phyloP scores from a whole-genome alignment of 129 eudicot species.

The Smallanthus sonchifolius region DNA sequence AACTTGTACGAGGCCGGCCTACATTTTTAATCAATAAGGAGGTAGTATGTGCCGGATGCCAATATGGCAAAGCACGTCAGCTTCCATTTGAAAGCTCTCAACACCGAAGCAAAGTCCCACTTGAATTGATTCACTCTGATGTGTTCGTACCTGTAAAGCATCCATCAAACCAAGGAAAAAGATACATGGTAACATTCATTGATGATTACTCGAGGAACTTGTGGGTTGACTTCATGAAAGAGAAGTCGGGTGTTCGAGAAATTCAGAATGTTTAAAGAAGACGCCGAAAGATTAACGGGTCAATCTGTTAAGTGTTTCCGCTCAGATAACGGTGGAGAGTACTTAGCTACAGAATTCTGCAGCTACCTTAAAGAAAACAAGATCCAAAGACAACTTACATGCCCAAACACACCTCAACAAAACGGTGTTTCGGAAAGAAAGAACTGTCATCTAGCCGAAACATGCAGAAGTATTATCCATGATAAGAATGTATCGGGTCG shows the following conservation, averaged over 20 bases:
- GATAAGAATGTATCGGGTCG: no score
- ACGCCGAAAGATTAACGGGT: background rate
- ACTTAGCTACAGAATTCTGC: background rate
- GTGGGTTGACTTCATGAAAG: constrained; percentile 11
- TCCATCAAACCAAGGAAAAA: background rate
- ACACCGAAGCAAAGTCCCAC: background rate
- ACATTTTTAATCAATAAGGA: background rate
- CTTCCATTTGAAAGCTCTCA: constrained; percentile 3
- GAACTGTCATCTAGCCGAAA: no score
- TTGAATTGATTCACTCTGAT: constrained; percentile 14
- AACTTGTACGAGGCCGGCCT: background rate
- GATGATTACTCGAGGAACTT: constrained; percentile 9
- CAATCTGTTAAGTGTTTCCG: background rate
- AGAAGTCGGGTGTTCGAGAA: constrained; percentile 4
- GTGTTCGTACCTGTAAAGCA: constrained; percentile 11
- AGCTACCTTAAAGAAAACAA: background rate
- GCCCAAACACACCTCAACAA: constrained; percentile 6
- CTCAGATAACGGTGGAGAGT: constrained; percentile 18
- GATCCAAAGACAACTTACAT: constrained; percentile 4
- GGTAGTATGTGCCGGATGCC: constrained; percentile 1
- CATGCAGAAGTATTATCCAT: no score
- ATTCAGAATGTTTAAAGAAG: background rate
- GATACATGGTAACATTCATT: constrained; percentile 19
- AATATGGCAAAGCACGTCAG: constrained; percentile 23
- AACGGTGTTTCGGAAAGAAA: no score